Evolutionary conservation across 2,329 filamentous ascomycete species (phyloP), one percentile per base, ranked within the genome.

Genomic region (Calonectria hongkongensis): DNA sequence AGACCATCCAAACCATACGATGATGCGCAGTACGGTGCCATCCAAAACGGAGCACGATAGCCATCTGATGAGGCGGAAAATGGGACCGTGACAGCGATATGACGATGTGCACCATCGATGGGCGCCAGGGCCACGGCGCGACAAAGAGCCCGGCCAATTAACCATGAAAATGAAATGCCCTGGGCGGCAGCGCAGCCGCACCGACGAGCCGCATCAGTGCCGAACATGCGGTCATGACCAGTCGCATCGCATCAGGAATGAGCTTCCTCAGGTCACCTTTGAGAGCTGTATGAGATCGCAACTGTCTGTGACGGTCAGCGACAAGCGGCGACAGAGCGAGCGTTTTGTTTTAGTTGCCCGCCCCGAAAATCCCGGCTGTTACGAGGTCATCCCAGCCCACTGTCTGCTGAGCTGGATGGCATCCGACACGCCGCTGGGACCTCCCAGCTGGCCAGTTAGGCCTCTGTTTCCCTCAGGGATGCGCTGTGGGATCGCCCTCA

Each of bases 121-220:
- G 47, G 45, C 63, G 47, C 47, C 63, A 66, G 63, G 63, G 63
- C 66, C 54, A n/a, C 41, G 43, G 43, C 65, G 54, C 66, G 51
- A 45, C 39, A 63, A 63, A 60, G 39, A 43, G 25, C 66, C 66
- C 41, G 30, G 54, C 54, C 66, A 63, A 63, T 63, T 47, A 47
- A 43, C 58, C 54, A 60, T 41, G 33, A 25, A 48, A 48, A 48
- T 48, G 25, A 60, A 27, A 62, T 67, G 69, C 51, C 64, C 27
- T 50, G 43, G 64, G 33, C 54, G n/a, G 54, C 54, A 25, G 39
- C 36, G 47, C 65, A 47, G 60, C 33, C 43, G 60, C 54, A 62
- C 56, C 65, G 25, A 70, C 48, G 66, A 70, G 70, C 70, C 70
- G 70, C 70, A 72, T 69, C 60, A 72, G 54, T 66, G 66, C 70